A percentile compares a stretch with the other conserved stretches of the same genome.
Evolutionary conservation across 768 basidiomycete species (phyloP).

Genomic region (Boletales sp.): DNA sequence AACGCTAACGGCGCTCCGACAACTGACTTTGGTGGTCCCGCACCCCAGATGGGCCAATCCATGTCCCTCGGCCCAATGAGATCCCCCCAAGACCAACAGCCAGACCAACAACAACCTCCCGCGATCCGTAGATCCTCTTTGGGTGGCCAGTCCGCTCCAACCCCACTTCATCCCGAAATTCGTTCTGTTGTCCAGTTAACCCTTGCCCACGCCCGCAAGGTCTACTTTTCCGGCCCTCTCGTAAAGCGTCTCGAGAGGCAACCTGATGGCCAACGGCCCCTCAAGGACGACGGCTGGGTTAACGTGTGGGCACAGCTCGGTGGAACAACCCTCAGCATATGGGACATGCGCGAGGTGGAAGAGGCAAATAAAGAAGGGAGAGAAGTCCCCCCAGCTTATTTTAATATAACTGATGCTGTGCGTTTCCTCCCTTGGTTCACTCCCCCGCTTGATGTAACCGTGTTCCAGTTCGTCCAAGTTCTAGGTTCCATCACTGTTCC

Average conservation of each 20-base stretch:
- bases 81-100: conserved; percentile 17
- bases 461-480: conserved; percentile 68
- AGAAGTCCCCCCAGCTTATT: conserved; percentile 83
- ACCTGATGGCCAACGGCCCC: conserved; percentile 65
- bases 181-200: conserved; percentile 74
- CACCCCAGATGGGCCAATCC: conserved; percentile 33
- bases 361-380: conserved; percentile 75
- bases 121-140: conserved; percentile 19
- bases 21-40: conserved; percentile 20
- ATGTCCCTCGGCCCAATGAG: conserved; percentile 28
- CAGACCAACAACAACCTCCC: conserved; percentile 21
- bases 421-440: conserved; percentile 30
- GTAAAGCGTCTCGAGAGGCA: conserved; percentile 74
- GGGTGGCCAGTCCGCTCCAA: conserved; percentile 19
- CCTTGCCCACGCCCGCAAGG: conserved; percentile 74
- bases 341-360: conserved; percentile 88
- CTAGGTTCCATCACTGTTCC: conserved; percentile 71
- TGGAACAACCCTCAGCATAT: conserved; percentile 84
- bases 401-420: conserved; percentile 87
- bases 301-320: conserved; percentile 90
- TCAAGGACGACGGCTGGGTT: conserved; percentile 75
- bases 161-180: conserved; percentile 75
- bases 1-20: conserved; percentile 6
- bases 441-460: conserved; percentile 5
- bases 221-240: conserved; percentile 85